A percentile compares a stretch with the other conserved stretches of the same genome.
These are phyloP conservation scores for Tremella yokohamensis DNA, from an alignment of 768 basidiomycete genomes.

Conservation along the genomic window DNA sequence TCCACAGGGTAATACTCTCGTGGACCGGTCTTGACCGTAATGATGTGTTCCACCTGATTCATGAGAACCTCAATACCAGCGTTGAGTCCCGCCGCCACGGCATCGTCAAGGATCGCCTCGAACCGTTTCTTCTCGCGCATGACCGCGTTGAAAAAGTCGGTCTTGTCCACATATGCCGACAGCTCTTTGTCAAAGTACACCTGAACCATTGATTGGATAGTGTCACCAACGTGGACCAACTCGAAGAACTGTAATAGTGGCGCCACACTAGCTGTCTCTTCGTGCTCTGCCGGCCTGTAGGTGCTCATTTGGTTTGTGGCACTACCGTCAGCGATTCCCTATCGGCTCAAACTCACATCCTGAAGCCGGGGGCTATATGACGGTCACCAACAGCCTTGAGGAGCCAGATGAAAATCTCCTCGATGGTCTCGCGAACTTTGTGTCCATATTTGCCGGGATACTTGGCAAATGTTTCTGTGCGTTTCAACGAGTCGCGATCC, in stretches of 20 bases:
- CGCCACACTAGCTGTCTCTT: constrained; percentile 75
- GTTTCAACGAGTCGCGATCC: constrained; percentile 83
- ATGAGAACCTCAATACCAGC: constrained; percentile 92
- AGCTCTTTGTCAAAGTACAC: constrained; percentile 98
- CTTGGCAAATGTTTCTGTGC: constrained; percentile 80
- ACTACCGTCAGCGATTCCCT: constrained; percentile 52
- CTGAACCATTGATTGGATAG: constrained; percentile 94
- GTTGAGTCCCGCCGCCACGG: constrained; percentile 87
- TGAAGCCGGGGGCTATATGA: constrained; percentile 78
- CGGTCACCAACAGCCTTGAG: constrained; percentile 70
- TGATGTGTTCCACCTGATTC: constrained; percentile 95
- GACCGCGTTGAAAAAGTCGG: constrained; percentile 86
- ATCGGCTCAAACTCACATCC: constrained; percentile 55
- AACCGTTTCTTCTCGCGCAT: constrained; percentile 96
- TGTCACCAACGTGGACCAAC: constrained; percentile 93
- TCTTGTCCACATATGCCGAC: constrained; percentile 80
- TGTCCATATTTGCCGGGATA: constrained; percentile 86
- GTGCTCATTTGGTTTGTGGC: constrained; percentile 82
- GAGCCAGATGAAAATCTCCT: constrained; percentile 85
- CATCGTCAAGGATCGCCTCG: constrained; percentile 86
- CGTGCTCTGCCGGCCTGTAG: constrained; percentile 86
- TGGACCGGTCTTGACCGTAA: constrained; percentile 72
- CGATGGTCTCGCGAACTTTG: constrained; percentile 85
- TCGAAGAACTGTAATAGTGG: constrained; percentile 96
- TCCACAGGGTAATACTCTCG: constrained; percentile 88